Percentiles rank a stretch among this genome's conserved stretches.
These are phyloP conservation scores for Annona cherimola DNA, from an alignment of 164 flowering plant species.

Conservation along the genomic window DNA sequence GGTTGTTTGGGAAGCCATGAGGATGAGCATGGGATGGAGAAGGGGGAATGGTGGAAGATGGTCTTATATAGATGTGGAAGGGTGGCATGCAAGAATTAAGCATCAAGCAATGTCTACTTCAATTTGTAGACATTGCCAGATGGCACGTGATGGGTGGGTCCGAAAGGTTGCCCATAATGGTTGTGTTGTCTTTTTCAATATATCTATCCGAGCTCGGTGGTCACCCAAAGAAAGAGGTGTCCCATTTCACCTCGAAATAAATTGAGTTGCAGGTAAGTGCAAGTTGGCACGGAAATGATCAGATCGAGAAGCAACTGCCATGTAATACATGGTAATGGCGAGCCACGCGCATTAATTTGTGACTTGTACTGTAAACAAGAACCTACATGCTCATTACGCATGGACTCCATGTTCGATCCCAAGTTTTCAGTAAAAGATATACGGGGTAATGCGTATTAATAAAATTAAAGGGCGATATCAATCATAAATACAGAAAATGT, in stretches of 20 bases:
- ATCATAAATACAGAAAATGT: too few relatives aligned
- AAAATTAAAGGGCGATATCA: too few relatives aligned
- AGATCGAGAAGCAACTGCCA: too few relatives aligned
- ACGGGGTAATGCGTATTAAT: too few relatives aligned
- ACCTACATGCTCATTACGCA: too few relatives aligned
- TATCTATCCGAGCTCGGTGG: not conserved
- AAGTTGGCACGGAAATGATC: not conserved
- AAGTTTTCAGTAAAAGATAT: too few relatives aligned
- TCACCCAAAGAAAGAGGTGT: not conserved
- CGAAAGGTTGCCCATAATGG: not conserved
- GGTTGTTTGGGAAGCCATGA: not conserved
- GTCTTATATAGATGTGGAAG: not conserved
- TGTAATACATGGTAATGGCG: too few relatives aligned
- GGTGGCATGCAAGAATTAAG: not conserved
- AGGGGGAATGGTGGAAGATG: not conserved
- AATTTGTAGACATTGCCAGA: not conserved
- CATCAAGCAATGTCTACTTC: too few relatives aligned
- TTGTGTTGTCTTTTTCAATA: not conserved
- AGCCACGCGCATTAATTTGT: too few relatives aligned
- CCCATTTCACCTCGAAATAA: not conserved
- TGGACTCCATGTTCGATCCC: too few relatives aligned
- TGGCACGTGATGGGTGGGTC: not conserved
- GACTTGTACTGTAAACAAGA: too few relatives aligned
- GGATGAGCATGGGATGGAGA: not conserved
- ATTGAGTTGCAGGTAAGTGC: not conserved